These are phyloP conservation scores for Funneliformis geosporum DNA, from an alignment of 192 early-diverging fungal genomes.

Conservation along the genomic window DNA sequence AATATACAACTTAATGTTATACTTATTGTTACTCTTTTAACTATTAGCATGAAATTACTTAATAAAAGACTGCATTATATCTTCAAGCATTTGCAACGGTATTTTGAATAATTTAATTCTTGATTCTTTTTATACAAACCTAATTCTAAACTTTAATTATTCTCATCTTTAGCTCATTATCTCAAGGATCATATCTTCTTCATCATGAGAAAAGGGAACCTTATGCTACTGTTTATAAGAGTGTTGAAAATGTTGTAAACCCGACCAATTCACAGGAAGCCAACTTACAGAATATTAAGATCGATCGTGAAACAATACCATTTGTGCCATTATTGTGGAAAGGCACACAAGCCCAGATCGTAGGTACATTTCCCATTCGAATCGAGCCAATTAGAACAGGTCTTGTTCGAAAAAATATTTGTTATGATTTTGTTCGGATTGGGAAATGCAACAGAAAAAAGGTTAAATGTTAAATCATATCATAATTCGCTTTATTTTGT, in stretches of 20 bases:
- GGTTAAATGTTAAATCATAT: no score
- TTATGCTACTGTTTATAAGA: conserved; percentile 19
- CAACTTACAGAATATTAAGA: not conserved
- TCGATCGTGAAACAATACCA: conserved; percentile 31
- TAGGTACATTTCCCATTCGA: conserved; percentile 37
- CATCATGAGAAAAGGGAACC: conserved; percentile 28
- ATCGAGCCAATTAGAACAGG: not conserved
- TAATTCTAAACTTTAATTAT: not conserved
- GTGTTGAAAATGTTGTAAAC: not conserved
- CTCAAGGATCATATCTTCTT: conserved; percentile 32
- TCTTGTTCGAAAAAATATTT: no score
- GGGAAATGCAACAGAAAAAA: no score
- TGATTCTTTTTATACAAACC: not conserved
- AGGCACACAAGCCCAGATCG: conserved; percentile 35
- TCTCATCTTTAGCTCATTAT: not conserved
- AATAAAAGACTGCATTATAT: conserved; percentile 38
- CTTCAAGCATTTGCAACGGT: conserved; percentile 35
- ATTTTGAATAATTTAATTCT: not conserved
- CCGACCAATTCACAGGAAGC: conserved; percentile 23
- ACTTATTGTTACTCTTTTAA: not conserved
- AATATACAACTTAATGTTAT: not conserved
- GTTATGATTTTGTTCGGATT: no score
- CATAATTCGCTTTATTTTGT: no score
- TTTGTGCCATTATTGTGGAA: conserved; percentile 37
- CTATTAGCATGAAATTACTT: conserved; percentile 29